phyloP scores from a whole-genome alignment of 2,329 filamentous ascomycete genomes.

The Pestalotiopsis sp. region DNA sequence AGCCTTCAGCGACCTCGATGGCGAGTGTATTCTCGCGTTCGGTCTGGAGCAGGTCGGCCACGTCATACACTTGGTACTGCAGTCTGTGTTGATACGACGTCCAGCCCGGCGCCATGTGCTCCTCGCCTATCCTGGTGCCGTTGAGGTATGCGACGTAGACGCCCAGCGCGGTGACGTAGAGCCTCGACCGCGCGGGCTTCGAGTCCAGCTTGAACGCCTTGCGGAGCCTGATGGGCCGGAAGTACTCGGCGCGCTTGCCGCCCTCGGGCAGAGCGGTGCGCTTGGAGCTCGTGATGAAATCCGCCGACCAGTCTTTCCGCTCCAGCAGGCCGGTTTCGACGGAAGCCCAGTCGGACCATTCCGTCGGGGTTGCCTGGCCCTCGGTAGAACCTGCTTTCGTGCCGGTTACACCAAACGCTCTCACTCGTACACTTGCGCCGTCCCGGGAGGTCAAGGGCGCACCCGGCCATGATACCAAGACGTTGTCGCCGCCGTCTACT shows the following conservation, averaged over 20 bases:
- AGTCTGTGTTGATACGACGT: slow-evolving; percentile 45
- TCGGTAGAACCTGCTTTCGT: not conserved
- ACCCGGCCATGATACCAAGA: slow-evolving; percentile 8
- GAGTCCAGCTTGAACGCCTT: not conserved
- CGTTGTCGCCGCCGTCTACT: not conserved
- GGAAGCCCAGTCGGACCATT: slow-evolving; percentile 6
- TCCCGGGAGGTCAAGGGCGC: slow-evolving; percentile 3
- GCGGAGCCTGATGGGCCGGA: slow-evolving; percentile 1
- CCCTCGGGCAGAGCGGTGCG: not conserved
- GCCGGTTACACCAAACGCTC: not conserved
- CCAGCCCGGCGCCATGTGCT: slow-evolving; percentile 44
- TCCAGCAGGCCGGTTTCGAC: slow-evolving; percentile 11
- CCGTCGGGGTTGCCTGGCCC: not conserved
- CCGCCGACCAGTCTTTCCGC: not conserved
- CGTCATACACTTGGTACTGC: slow-evolving; percentile 56
- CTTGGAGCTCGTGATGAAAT: slow-evolving; percentile 8
- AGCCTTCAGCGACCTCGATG: slow-evolving; percentile 53
- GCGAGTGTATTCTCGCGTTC: slow-evolving; percentile 43
- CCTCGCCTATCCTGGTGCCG: slow-evolving; percentile 31
- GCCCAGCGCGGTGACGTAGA: slow-evolving; percentile 39
- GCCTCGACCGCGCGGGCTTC: slow-evolving; percentile 21
- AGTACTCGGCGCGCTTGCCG: not conserved
- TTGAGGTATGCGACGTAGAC: slow-evolving; percentile 42
- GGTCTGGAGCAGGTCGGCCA: slow-evolving; percentile 40
- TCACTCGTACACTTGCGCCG: not conserved